These are phyloP conservation scores for Pseudonectria buxi DNA, from an alignment of 2,329 filamentous ascomycete genomes.

Conservation along the genomic window DNA sequence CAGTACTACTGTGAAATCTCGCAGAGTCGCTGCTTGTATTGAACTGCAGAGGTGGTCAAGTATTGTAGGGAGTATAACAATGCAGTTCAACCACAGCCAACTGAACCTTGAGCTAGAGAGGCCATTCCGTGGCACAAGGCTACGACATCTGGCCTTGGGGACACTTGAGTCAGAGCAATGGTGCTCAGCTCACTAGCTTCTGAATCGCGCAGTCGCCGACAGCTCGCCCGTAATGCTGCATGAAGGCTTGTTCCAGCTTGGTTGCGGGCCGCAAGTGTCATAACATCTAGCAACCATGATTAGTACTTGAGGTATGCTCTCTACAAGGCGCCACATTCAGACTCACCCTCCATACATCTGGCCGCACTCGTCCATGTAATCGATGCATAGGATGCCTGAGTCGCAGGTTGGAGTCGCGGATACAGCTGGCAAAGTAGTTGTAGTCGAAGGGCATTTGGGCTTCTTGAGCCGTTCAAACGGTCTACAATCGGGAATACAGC, in stretches of 20 bases:
- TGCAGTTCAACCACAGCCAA: background rate
- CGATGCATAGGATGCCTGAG: constrained; percentile 1
- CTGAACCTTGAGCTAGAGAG: background rate
- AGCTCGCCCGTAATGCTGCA: background rate
- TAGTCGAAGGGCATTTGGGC: constrained; percentile 11
- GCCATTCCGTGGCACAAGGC: too few species aligned
- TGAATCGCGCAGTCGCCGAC: background rate
- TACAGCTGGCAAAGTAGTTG: background rate
- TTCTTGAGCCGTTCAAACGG: constrained; percentile 7
- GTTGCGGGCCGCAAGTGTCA: constrained; percentile 1
- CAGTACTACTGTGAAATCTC: too few species aligned
- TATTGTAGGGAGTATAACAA: too few species aligned
- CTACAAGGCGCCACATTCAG: too few species aligned
- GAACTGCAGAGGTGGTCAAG: too few species aligned
- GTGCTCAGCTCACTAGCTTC: too few species aligned
- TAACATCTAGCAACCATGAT: constrained; percentile 1
- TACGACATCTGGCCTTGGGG: too few species aligned
- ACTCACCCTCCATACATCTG: constrained; percentile 6
- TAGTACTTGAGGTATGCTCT: background rate
- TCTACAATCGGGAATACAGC: constrained; percentile 19
- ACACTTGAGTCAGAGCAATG: too few species aligned
- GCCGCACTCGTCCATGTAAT: constrained; percentile 12
- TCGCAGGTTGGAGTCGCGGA: too few species aligned
- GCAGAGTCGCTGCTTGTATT: too few species aligned
- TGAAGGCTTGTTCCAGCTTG: constrained; percentile 1